Evolutionary conservation across 148 eudicot species (phyloP), one percentile per base, ranked within the genome.

Genomic region (Chenopodium quinoa): DNA sequence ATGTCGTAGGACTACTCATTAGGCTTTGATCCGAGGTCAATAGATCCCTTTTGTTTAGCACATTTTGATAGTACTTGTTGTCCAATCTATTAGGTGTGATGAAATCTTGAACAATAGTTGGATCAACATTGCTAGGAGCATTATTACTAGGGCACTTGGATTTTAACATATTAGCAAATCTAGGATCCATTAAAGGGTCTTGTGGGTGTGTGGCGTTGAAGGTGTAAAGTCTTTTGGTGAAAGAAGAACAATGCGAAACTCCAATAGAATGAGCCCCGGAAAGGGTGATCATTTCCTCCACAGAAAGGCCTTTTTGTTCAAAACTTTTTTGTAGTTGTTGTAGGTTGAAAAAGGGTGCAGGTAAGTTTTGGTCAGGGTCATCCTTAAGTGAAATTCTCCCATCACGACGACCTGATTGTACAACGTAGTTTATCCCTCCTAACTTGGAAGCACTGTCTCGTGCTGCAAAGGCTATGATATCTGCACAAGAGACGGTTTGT

Each of bases 241-340:
- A 90, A 4, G 89, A 84, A 47, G 89, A 83, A 40, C 91, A 89
- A 69, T 86, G 91, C 4, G 89, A 78, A 1, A 72, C 82, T 12
- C 91, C 91, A 44, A 85, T 82, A 1, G 89, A 90, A 76, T 90
- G 92, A 2, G 89, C 89, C 2, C 92, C 90, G 0, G 89, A 90
- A 23, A 90, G 81, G 1, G 85, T 80, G 65, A 90, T 88, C 88
- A 86, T 86, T 46, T 90, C 89, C 7, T 85, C 87, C 7, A 83
- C 19, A 1, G 86, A 76, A 3, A 86, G 79, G 0, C 89, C 90
- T 67, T 88, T 90, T 13, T 13, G 46, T 1, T 56, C 76, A 32
- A 89, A 89, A 6, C 27, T 80, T 4, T 82, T 74, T 31, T 81
- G 73, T 6, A 89, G 77, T 64, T 82, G 79, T 48, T 73, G 71